A percentile compares a stretch with the other conserved stretches of the same genome.
These are phyloP conservation scores for Pseudocercospora vitis DNA, from an alignment of 2,329 filamentous ascomycete genomes.

Conservation along the genomic window DNA sequence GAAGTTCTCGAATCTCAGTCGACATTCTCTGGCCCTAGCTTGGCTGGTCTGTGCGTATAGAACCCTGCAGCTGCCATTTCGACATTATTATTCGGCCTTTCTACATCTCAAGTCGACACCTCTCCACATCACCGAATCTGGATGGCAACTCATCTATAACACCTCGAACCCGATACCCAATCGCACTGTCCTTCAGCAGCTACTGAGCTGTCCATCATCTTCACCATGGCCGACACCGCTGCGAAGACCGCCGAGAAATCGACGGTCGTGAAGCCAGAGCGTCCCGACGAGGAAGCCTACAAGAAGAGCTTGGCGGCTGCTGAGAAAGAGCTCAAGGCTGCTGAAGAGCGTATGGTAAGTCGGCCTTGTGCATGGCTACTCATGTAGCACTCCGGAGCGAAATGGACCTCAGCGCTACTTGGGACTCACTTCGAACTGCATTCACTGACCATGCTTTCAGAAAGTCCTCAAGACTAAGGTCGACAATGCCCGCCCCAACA, in stretches of 20 bases:
- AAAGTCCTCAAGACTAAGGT: conserved; percentile 86
- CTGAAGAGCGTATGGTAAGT: conserved; percentile 62
- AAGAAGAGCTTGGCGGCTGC: conserved; percentile 75
- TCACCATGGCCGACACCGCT: conserved; percentile 32
- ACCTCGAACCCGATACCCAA: neutral
- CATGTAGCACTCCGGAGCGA: neutral
- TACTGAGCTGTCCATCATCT: neutral
- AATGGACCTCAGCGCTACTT: neutral
- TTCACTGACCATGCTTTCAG: conserved; percentile 56
- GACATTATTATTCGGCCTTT: neutral
- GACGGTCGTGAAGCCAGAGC: conserved; percentile 63
- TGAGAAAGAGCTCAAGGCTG: conserved; percentile 80
- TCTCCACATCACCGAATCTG: too few relatives aligned
- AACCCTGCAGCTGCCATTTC: neutral
- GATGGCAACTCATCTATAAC: neutral
- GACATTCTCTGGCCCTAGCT: conserved; percentile 1
- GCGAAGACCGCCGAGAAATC: conserved; percentile 15
- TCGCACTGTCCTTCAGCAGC: neutral
- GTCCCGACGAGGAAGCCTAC: conserved; percentile 83
- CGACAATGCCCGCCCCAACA: conserved; percentile 76
- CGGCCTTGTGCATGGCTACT: too few relatives aligned
- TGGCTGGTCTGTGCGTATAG: neutral
- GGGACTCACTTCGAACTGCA: too few relatives aligned
- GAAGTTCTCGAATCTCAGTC: neutral
- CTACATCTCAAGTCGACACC: too few relatives aligned